Evolutionary conservation across 2,329 filamentous ascomycete species (phyloP).

Genomic region (Clarireedia monteithiana): DNA sequence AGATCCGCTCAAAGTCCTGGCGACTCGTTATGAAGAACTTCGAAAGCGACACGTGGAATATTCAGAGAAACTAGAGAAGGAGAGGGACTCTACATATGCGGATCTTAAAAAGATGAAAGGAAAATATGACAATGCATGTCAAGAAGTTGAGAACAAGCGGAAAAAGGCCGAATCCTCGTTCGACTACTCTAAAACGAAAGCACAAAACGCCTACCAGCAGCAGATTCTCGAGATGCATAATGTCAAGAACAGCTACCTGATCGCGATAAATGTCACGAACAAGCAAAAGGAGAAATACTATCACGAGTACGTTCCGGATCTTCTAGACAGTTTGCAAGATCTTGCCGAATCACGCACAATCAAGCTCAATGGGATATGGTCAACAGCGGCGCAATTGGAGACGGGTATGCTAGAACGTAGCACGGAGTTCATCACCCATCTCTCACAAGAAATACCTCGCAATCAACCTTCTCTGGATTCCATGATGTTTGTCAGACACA

Average conservation of each 20-base stretch:
- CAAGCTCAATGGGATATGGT: conserved; percentile 83
- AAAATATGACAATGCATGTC: conserved; percentile 87
- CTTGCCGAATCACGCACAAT: conserved; percentile 81
- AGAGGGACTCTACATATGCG: conserved; percentile 74
- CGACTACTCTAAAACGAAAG: conserved; percentile 78
- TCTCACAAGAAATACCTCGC: conserved; percentile 73
- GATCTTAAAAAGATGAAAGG: conserved; percentile 86
- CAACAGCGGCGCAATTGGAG: conserved; percentile 70
- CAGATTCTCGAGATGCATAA: conserved; percentile 96
- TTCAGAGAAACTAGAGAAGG: conserved; percentile 79
- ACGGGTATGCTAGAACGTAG: conserved; percentile 69
- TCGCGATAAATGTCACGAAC: conserved; percentile 93
- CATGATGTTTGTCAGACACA: conserved; percentile 97
- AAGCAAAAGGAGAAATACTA: conserved; percentile 98
- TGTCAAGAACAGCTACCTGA: conserved; percentile 95
- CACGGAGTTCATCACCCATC: conserved; percentile 60
- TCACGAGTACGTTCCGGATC: conserved; percentile 89
- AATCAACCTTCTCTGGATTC: conserved; percentile 88
- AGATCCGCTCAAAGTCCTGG: conserved; percentile 74
- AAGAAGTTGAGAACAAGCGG: conserved; percentile 87
- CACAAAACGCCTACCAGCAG: conserved; percentile 84
- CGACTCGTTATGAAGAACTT: conserved; percentile 75
- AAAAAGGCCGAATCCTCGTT: conserved; percentile 95
- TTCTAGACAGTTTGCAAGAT: conserved; percentile 89
- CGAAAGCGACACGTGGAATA: conserved; percentile 88